Conservation (phyloP, 257 asterid genomes). For the Eustoma russellianum region DNA sequence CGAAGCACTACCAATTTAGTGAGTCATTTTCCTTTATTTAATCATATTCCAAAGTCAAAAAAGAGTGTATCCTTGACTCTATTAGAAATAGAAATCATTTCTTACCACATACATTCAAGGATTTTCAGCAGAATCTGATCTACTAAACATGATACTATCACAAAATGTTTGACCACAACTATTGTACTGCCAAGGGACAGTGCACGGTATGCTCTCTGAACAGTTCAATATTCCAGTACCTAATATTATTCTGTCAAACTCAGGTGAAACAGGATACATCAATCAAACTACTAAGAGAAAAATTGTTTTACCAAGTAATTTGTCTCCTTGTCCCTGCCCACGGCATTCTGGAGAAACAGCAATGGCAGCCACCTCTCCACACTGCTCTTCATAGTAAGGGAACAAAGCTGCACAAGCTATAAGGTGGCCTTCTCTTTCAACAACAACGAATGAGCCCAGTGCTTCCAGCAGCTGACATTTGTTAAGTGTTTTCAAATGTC, state of each 20-base stretch:
- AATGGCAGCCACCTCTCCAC: slow-evolving; percentile 97
- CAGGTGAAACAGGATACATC: neutral
- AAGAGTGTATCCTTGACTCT: no score
- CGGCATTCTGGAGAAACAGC: slow-evolving; percentile 99
- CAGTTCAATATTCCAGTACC: neutral
- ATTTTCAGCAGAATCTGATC: no score
- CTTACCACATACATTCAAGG: no score
- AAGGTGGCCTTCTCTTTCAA: slow-evolving; percentile 94
- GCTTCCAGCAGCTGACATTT: slow-evolving; percentile 50
- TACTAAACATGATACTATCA: no score
- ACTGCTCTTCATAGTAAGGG: slow-evolving; percentile 64
- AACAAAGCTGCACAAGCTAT: slow-evolving; percentile 90
- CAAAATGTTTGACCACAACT: no score
- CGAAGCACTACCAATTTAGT: no score
- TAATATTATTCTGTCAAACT: neutral
- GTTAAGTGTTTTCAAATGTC: neutral
- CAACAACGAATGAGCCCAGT: slow-evolving; percentile 55
- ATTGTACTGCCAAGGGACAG: no score
- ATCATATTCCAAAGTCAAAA: no score
- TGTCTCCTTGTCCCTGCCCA: slow-evolving; percentile 97
- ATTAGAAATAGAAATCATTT: no score
- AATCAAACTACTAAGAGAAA: neutral
- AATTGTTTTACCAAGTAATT: slow-evolving; percentile 67
- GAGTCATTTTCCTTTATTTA: no score
- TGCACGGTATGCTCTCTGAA: no score